Evolutionary conservation across 306 rosid species (phyloP).

Genomic region (Lablab purpureus): DNA sequence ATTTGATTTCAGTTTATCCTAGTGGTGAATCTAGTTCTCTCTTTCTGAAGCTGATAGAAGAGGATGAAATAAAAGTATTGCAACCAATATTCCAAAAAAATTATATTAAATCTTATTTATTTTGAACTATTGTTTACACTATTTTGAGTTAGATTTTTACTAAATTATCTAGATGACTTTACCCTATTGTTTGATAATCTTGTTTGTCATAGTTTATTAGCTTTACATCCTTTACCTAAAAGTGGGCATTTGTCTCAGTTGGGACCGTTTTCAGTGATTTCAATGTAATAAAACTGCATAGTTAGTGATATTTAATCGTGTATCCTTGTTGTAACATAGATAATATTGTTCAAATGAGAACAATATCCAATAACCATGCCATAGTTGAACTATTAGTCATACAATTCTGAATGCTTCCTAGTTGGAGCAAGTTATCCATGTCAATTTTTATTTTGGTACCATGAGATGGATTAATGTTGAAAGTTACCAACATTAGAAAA

Average conservation of each 20-base stretch:
- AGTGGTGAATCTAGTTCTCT: background rate
- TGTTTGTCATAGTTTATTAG: background rate
- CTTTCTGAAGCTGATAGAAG: background rate
- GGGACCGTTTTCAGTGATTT: background rate
- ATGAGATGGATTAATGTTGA: slow-evolving; percentile 9
- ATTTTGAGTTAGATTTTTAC: background rate
- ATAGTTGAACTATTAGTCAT: background rate
- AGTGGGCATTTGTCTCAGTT: background rate
- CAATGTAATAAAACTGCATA: background rate
- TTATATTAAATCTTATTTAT: background rate
- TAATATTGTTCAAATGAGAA: background rate
- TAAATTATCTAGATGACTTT: background rate
- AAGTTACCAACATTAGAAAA: background rate
- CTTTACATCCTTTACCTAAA: background rate
- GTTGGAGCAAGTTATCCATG: slow-evolving; percentile 26
- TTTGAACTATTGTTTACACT: background rate
- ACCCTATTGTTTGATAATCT: background rate
- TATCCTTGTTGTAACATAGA: background rate
- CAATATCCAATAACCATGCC: background rate
- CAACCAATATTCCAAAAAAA: background rate
- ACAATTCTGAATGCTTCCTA: slow-evolving; percentile 13
- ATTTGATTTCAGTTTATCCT: background rate
- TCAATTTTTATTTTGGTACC: background rate
- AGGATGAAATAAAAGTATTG: background rate
- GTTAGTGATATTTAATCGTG: background rate